Evolutionary conservation across 257 asterid species (phyloP), one percentile per base, ranked within the genome.

Genomic region (Coffea eugenioides): DNA sequence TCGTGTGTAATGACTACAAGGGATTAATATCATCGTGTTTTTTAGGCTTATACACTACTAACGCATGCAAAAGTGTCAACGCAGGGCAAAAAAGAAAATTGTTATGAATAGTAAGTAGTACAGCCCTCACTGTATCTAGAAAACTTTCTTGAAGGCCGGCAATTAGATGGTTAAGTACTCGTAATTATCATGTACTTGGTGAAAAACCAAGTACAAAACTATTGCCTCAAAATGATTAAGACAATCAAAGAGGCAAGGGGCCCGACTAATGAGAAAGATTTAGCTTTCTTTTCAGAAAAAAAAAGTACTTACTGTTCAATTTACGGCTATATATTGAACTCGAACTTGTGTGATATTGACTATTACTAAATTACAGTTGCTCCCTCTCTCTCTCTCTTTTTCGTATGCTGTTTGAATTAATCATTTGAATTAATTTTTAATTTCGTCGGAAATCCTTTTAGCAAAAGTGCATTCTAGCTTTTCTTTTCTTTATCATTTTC

Each of bases 151-250:
- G 74, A 45, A 70, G 25, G 48, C 34, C 13, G 56, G 13, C 25
- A 70, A 3, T 31, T 45, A 11, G 6, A 31, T 65, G 2, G 2
- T 65, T 43, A 11, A 27, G 10, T 3, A 0, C 43, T 65, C 1
- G 10, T 71, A 71, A 71, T 21, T 43, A 14, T 31, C 41, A 31
- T 0, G 43, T 70, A 41, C 36, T 70, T 45, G 3, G 36, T 8
- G 74, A 70, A 70, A 71, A 71, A 59, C 57, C 9, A 71, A 23
- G 76, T 48, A 71, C 75, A 46, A 46, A 25, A 45, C 39, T 23
- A 11, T 14, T 21, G 23, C 31, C 75, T 36, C 10, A 23, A 46
- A 48, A 72, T 46, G 62, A 48, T 71, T 48, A 48, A 34, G 0
- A 48, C 12, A 4, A 23, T 2, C 1, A 48, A 48, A 6, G 46